Percentiles rank a stretch among this genome's conserved stretches.
These are phyloP conservation scores for Knufia fluminis DNA, from an alignment of 2,329 filamentous ascomycete species.

Conservation along the genomic window DNA sequence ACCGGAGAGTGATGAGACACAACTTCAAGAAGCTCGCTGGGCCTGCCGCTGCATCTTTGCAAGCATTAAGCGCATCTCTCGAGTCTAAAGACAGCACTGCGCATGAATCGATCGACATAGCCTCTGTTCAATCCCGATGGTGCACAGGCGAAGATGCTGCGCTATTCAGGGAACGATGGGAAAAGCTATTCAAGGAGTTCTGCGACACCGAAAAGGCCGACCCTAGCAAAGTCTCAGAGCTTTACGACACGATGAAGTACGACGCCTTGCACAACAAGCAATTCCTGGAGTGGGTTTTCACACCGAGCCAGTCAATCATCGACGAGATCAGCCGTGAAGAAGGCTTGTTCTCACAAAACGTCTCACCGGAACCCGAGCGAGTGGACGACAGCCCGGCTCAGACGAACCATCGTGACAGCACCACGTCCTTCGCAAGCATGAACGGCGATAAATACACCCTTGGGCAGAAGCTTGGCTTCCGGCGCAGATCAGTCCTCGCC, in stretches of 20 bases:
- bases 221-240: constrained; percentile 94
- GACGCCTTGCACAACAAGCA: constrained; percentile 93
- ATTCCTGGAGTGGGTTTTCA: constrained; percentile 96
- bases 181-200: constrained; percentile 95
- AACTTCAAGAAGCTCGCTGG: constrained; percentile 77
- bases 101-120: constrained; percentile 46
- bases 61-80: constrained; percentile 20
- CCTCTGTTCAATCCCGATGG: constrained; percentile 79
- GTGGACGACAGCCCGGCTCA: constrained; percentile 8
- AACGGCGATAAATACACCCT: constrained; percentile 27
- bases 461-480: constrained; percentile 38
- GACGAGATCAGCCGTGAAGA: constrained; percentile 23
- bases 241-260: constrained; percentile 99
- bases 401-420: constrained; percentile 3
- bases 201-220: constrained; percentile 96
- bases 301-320: constrained; percentile 56
- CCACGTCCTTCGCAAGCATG: constrained; percentile 1
- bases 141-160: constrained; percentile 93
- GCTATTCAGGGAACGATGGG: constrained; percentile 93
- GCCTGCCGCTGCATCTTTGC: constrained; percentile 51
- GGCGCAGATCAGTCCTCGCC: constrained; percentile 43
- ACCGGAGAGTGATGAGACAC: constrained; percentile 86
- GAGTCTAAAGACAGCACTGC: constrained; percentile 16
- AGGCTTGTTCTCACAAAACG: constrained; percentile 12
- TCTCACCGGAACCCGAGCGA: constrained; percentile 15